Evolutionary conservation across 140 eudicot species (phyloP).

Genomic region (Flaveria floridana): DNA sequence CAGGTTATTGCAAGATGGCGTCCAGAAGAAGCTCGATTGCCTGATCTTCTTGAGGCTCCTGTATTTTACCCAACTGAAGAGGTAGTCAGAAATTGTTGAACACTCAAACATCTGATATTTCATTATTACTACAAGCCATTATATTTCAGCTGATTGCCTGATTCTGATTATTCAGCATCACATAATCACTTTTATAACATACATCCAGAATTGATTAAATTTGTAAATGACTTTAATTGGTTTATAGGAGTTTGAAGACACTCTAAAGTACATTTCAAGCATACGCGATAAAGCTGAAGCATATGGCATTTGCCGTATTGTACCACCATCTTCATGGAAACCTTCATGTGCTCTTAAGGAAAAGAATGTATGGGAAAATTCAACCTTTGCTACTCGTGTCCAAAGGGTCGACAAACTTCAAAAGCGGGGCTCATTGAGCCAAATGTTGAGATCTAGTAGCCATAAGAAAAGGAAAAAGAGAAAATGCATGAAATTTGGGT

Average conservation of each 20-base stretch:
- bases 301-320: constrained; percentile 92
- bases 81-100: constrained; percentile 28
- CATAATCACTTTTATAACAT: too few species aligned
- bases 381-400: constrained; percentile 74
- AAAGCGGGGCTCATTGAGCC: constrained; percentile 61
- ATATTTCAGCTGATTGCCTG: background rate
- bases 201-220: too few species aligned
- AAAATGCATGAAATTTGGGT: constrained; percentile 54
- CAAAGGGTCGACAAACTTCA: constrained; percentile 93
- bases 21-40: constrained; percentile 75
- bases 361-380: constrained; percentile 60
- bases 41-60: constrained; percentile 82
- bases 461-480: constrained; percentile 76
- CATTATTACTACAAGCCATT: background rate
- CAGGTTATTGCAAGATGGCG: constrained; percentile 90
- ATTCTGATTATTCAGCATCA: background rate
- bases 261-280: constrained; percentile 69
- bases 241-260: constrained; percentile 81
- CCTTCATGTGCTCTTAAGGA: constrained; percentile 82
- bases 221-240: background rate
- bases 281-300: constrained; percentile 77
- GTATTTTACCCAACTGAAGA: constrained; percentile 94
- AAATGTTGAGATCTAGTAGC: constrained; percentile 40
- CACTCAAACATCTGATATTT: background rate
- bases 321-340: constrained; percentile 97